Base-by-base conservation (phyloP, 306 rosid genomes). In the Vachellia pachyceras region DNA sequence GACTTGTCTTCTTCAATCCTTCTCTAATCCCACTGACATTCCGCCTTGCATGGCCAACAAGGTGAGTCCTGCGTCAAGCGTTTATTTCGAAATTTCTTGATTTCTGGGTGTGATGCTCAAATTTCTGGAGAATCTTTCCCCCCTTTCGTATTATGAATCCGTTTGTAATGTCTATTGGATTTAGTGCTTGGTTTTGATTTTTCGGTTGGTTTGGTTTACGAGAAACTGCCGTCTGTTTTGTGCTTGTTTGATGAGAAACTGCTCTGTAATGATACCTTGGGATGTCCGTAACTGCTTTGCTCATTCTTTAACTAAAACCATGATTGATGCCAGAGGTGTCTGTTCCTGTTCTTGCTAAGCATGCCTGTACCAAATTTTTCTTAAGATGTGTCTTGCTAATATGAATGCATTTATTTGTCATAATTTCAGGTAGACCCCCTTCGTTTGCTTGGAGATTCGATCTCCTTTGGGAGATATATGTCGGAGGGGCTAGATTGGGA, bases 391-490 rank as follows among this genome's bases (percentile, higher is more conserved):
- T 22, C 7, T 8, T 47, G 25, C 17, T 45, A 46, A 46, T 44
- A 25, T 20, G 73, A 50, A 14, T 77, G 41, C 39, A 13, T 10
- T 41, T 0, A 4, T 17, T 17, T 74, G n/a, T 6, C 35, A 66
- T 8, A 52, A 50, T 88, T 86, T 46, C 83, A 93, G 99, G 84
- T 81, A 10, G 89, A 90, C 67, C 90, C 89, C 5, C 8, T 82
- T 75, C 80, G 83, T 18, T 80, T 80, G 41, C 89, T 95, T 3
- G 92, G 92, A 54, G 98, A 93, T 78, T 95, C 99, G 0, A 86
- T 95, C 81, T 93, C 98, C 17, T 95, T 95, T 18, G 98, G 99
- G 20, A 90, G 97, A 86, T 95, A 80, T 85, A 85, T 90, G 92
- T 60, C 97, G 0, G 98, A 93, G 72, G 45, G 80, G 60, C 76